Conservation (phyloP, 2,329 filamentous ascomycete species). For the Coleophoma cylindrospora region DNA sequence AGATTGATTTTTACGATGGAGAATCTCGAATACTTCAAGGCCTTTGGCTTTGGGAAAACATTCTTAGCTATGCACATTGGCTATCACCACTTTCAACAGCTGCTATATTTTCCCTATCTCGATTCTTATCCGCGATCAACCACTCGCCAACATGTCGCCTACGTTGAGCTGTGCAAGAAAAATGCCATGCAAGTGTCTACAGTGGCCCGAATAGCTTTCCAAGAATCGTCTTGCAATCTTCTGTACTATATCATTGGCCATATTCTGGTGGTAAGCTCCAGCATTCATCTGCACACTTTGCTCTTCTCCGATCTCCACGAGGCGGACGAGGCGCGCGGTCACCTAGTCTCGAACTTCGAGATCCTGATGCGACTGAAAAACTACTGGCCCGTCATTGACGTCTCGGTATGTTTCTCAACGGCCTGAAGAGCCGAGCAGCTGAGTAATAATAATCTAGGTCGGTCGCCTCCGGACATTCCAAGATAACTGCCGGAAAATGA, state of each 20-base stretch:
- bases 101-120: slow-evolving; percentile 41
- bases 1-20: slow-evolving; percentile 29
- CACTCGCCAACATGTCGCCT: slow-evolving; percentile 5
- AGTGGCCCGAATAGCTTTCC: slow-evolving; percentile 21
- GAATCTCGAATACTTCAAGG: slow-evolving; percentile 30
- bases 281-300: slow-evolving; percentile 27
- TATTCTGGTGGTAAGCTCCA: slow-evolving; percentile 28
- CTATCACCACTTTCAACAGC: slow-evolving; percentile 38
- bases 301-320: slow-evolving; percentile 25
- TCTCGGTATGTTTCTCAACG: slow-evolving; percentile 17
- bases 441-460: slow-evolving; percentile 1
- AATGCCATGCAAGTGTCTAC: slow-evolving; percentile 31
- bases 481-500: slow-evolving; percentile 29
- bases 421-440: not conserved
- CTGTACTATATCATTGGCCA: slow-evolving; percentile 29
- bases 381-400: slow-evolving; percentile 29
- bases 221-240: slow-evolving; percentile 28
- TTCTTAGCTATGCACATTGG: slow-evolving; percentile 39
- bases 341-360: slow-evolving; percentile 26
- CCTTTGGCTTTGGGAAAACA: slow-evolving; percentile 32
- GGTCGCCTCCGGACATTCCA: slow-evolving; percentile 33
- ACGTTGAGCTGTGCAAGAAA: slow-evolving; percentile 22
- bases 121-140: slow-evolving; percentile 26
- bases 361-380: slow-evolving; percentile 24
- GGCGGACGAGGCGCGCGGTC: slow-evolving; percentile 16